A percentile compares a stretch with the other conserved stretches of the same genome.
Conservation (phyloP, 1,139 yeast species). For the Magnusiomyces paraingens region DNA sequence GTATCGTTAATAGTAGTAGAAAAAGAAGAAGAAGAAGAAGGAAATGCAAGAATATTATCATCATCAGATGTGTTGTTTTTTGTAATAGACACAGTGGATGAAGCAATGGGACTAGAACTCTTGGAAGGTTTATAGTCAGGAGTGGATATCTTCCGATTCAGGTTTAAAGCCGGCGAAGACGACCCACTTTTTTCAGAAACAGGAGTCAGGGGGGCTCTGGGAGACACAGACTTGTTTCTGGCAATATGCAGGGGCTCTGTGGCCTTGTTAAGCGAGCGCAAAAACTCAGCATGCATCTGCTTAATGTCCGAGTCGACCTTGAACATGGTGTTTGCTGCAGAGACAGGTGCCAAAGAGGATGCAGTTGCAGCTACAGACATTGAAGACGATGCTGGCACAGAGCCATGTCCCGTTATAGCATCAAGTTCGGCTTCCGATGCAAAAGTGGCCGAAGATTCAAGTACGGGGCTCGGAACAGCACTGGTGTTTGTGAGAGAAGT, state of each 20-base stretch:
- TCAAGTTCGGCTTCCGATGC: neutral
- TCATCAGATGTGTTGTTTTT: neutral
- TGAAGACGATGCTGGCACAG: neutral
- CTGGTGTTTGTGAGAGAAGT: neutral
- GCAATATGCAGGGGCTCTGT: slow-evolving; percentile 4
- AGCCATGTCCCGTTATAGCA: neutral
- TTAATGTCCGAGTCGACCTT: neutral
- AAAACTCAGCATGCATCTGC: neutral
- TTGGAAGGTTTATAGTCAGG: too few species aligned
- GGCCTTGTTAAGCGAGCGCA: neutral
- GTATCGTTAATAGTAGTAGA: too few species aligned
- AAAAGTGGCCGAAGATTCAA: neutral
- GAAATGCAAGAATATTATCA: neutral
- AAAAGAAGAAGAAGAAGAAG: neutral
- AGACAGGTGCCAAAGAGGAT: neutral
- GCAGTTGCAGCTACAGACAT: neutral
- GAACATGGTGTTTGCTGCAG: too few species aligned
- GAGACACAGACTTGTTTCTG: neutral
- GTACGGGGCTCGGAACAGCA: neutral
- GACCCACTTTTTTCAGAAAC: too few species aligned
- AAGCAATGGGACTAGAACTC: too few species aligned
- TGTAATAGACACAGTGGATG: neutral
- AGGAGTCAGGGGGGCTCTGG: neutral
- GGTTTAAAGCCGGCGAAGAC: too few species aligned
- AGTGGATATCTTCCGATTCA: too few species aligned